Evolutionary conservation across 2,329 filamentous ascomycete species (phyloP).

Genomic region (Xylaria sp.): DNA sequence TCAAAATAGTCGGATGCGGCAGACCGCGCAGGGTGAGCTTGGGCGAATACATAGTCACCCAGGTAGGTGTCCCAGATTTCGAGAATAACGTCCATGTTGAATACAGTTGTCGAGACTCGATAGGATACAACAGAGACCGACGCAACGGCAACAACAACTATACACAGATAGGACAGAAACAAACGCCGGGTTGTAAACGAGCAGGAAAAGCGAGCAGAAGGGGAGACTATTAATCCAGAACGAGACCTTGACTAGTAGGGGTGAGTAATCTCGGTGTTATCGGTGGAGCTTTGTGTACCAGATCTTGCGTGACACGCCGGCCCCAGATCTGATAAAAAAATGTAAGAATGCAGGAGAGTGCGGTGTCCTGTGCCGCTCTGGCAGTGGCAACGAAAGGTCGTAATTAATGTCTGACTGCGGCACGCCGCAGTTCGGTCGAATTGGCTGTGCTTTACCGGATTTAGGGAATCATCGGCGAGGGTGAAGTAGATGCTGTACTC

Average conservation of each 20-base stretch:
- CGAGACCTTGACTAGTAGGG: slow-evolving; percentile 14
- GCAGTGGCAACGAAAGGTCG: not conserved
- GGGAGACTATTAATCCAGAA: slow-evolving; percentile 8
- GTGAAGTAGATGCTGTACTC: not conserved
- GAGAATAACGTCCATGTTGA: slow-evolving; percentile 89
- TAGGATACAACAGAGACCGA: slow-evolving; percentile 4
- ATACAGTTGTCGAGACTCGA: slow-evolving; percentile 21
- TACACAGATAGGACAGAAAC: not conserved
- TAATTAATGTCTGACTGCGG: not conserved
- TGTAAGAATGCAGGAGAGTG: not conserved
- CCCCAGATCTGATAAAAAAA: slow-evolving; percentile 30
- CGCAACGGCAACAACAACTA: not conserved
- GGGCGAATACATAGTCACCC: slow-evolving; percentile 82
- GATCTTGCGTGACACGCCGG: slow-evolving; percentile 11
- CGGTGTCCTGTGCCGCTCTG: not conserved
- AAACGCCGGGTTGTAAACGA: not conserved
- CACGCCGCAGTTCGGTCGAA: not conserved
- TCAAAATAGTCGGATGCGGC: slow-evolving; percentile 59
- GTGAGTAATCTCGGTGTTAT: slow-evolving; percentile 23
- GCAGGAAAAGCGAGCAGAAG: slow-evolving; percentile 1
- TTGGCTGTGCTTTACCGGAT: not conserved
- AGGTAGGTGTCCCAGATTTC: slow-evolving; percentile 85
- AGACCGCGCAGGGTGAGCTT: slow-evolving; percentile 69
- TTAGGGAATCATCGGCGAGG: not conserved
- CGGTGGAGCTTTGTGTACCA: slow-evolving; percentile 18